Conservation (phyloP, 2,329 filamentous ascomycete species). For the Fusarium nematophilum region DNA sequence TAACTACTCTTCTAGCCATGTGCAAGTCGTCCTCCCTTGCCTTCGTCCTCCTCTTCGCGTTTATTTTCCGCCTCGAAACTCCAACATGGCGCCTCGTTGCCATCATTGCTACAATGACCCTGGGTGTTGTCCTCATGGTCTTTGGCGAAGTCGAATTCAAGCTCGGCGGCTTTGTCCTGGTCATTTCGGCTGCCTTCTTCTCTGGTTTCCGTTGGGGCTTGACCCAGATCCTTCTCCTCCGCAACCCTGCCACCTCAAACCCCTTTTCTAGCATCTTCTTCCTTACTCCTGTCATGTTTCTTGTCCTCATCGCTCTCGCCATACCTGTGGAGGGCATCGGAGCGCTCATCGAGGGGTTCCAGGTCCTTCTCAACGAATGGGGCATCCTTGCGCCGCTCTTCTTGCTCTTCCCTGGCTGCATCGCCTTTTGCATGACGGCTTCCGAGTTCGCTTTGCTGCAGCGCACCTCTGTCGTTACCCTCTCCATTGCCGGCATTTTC, state of each 20-base stretch:
- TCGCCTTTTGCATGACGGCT: slow-evolving; percentile 97
- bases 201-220: slow-evolving; percentile 98
- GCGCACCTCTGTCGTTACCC: slow-evolving; percentile 93
- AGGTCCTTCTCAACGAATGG: slow-evolving; percentile 71
- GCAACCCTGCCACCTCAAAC: slow-evolving; percentile 94
- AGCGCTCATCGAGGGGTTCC: slow-evolving; percentile 74
- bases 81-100: slow-evolving; percentile 86
- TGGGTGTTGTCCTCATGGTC: slow-evolving; percentile 97
- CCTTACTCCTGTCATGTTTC: slow-evolving; percentile 96
- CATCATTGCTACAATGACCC: slow-evolving; percentile 92
- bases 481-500: slow-evolving; percentile 97
- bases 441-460: slow-evolving; percentile 96
- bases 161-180: slow-evolving; percentile 85
- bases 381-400: slow-evolving; percentile 78
- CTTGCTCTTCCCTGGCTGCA: slow-evolving; percentile 86
- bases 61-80: slow-evolving; percentile 89
- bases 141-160: slow-evolving; percentile 94
- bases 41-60: slow-evolving; percentile 95
- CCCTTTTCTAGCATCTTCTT: slow-evolving; percentile 98
- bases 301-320: slow-evolving; percentile 82
- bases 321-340: slow-evolving; percentile 85
- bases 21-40: slow-evolving; percentile 97
- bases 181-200: slow-evolving; percentile 94
- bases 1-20: slow-evolving; percentile 72
- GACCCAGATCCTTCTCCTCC: slow-evolving; percentile 94